Percentiles rank a stretch among this genome's conserved stretches.
Conservation (phyloP, 2,329 filamentous ascomycete species). For the Colletotrichum simmondsii region DNA sequence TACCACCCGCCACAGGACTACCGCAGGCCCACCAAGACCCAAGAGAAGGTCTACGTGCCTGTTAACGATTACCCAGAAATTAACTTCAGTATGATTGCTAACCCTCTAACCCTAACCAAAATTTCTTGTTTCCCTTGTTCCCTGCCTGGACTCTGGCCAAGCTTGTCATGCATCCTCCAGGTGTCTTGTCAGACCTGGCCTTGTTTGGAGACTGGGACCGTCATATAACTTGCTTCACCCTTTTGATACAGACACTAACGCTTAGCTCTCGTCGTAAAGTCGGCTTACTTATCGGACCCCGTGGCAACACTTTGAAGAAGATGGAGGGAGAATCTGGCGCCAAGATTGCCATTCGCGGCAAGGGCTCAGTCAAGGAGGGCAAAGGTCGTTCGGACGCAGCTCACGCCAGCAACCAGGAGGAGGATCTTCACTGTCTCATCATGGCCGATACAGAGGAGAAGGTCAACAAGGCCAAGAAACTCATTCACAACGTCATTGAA, state of each 20-base stretch:
- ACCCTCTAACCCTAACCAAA: constrained; percentile 88
- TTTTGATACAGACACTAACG: constrained; percentile 79
- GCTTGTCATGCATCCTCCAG: constrained; percentile 47
- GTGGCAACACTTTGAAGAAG: constrained; percentile 99
- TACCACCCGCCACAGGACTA: constrained; percentile 99
- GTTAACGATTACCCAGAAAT: constrained; percentile 99
- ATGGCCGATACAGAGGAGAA: constrained; percentile 99
- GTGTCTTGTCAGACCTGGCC: constrained; percentile 39
- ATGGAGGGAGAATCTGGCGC: constrained; percentile 98
- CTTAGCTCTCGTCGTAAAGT: constrained; percentile 90
- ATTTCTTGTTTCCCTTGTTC: constrained; percentile 42
- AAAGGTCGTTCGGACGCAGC: constrained; percentile 98
- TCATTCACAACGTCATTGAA: constrained; percentile 99
- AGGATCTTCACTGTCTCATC: constrained; percentile 98
- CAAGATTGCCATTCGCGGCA: constrained; percentile 99
- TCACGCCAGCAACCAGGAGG: constrained; percentile 99
- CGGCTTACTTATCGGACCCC: constrained; percentile 99
- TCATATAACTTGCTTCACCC: constrained; percentile 47
- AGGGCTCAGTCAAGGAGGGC: constrained; percentile 99
- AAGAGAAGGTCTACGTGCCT: constrained; percentile 99
- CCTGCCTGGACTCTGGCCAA: constrained; percentile 57
- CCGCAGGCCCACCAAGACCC: constrained; percentile 98
- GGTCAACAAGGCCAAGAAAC: constrained; percentile 98
- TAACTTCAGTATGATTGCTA: constrained; percentile 99
- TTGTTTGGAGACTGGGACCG: constrained; percentile 45